Evolutionary conservation across 352 stramenopile species (phyloP), one percentile per base, ranked within the genome.

Genomic region (Globisporangium solare): DNA sequence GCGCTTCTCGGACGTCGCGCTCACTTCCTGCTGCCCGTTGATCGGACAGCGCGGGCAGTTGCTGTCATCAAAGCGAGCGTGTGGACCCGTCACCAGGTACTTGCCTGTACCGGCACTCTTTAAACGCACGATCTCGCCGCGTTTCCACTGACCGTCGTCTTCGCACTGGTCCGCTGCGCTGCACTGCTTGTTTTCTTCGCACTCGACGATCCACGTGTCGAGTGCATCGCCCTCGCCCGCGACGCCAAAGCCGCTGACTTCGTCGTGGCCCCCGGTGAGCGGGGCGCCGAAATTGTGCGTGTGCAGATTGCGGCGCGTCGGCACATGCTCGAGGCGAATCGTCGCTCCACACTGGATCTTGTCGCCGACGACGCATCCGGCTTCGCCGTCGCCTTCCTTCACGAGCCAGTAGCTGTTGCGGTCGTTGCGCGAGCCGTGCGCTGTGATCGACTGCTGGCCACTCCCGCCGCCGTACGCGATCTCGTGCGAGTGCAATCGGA

Each of bases 391-490:
- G 39, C 63, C 83, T 53, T 93, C 83, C 58, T 93, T 94, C 42
- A 94, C 77, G 54, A 94, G 70, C 84, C 84, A 94, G 58, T 91
- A 90, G 65, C 84, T 91, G 69, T 92, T 94, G 54, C 82, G 76
- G 52, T 94, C 84, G 47, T 92, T 89, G 39, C 80, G 74, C 32
- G 82, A 67, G 37, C 68, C 61, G 62, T 89, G 73, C 22, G 82
- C 66, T 11, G 84, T 94, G 46, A 94, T 61, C 18, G 81, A 94
- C 70, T 94, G 84, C 67, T 94, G 84, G 2, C 74, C 68, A 50
- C 84, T 94, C 39, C 84, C 84, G 21, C 67, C 83, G 15, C 84
- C 84, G 52, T 92, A 94, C 43, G 68, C 63, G 56, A 94, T 88
- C 56, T 91, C 84, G 55, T 94, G 84, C 54, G 84, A 94, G 69